These are phyloP conservation scores for Candolleomyces eurysporus DNA, from an alignment of 768 basidiomycete genomes.

Conservation along the genomic window DNA sequence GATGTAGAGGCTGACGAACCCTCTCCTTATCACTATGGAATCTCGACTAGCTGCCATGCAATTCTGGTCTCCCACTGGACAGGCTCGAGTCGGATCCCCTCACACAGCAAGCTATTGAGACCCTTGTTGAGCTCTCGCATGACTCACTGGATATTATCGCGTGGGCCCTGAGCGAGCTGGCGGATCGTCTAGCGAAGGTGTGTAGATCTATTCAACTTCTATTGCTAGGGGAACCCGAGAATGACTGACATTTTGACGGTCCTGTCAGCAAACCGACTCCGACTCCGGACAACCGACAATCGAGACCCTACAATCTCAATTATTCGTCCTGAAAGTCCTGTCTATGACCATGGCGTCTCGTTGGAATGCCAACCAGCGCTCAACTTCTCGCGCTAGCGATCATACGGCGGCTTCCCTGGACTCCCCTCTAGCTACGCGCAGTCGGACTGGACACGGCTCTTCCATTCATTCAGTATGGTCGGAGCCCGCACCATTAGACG, in stretches of 20 bases:
- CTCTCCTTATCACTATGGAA: constrained; percentile 10
- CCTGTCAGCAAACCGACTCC: constrained; percentile 50
- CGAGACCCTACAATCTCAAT: constrained; percentile 81
- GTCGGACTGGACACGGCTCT: constrained; percentile 12
- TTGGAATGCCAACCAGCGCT: constrained; percentile 53
- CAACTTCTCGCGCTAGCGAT: constrained; percentile 43
- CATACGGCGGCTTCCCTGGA: constrained; percentile 24
- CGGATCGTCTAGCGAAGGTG: constrained; percentile 80
- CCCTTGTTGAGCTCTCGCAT: constrained; percentile 74
- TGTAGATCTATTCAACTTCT: constrained; percentile 11
- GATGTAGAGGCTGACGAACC: background rate
- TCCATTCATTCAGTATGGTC: constrained; percentile 42
- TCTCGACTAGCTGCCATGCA: constrained; percentile 67
- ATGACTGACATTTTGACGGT: background rate
- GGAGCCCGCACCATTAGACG: constrained; percentile 76
- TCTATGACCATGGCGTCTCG: constrained; percentile 75
- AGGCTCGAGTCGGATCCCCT: constrained; percentile 74
- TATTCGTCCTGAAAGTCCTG: constrained; percentile 82
- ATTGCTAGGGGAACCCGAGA: constrained; percentile 11
- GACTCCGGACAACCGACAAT: constrained; percentile 50
- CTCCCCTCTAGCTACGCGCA: constrained; percentile 33
- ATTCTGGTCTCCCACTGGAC: constrained; percentile 75
- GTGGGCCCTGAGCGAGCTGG: constrained; percentile 69
- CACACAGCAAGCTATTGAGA: constrained; percentile 72
- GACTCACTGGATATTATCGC: constrained; percentile 81